These are phyloP conservation scores for Allium sativum DNA, from an alignment of 106 monocot genomes.

Conservation along the genomic window DNA sequence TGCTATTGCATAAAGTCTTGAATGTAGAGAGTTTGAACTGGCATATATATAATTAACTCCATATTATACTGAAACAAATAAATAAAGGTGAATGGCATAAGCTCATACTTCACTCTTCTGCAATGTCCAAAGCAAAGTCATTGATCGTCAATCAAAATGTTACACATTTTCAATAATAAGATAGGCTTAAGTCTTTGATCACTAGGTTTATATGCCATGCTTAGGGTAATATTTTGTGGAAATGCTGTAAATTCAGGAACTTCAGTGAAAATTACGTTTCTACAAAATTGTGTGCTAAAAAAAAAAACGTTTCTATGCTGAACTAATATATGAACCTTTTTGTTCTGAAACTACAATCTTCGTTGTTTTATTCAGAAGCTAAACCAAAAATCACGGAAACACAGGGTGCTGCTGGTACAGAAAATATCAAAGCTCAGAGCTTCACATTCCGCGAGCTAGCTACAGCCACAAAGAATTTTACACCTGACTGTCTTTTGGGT, in stretches of 20 bases:
- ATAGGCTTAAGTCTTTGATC: neutral
- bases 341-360: neutral
- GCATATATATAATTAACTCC: no score
- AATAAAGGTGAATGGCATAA: no score
- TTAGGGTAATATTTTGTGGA: no score
- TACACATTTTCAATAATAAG: no score
- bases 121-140: no score
- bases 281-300: neutral
- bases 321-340: neutral
- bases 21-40: no score
- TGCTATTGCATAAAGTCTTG: neutral
- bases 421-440: slow-evolving; percentile 4
- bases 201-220: no score
- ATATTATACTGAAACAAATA: no score
- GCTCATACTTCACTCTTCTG: no score
- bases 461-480: slow-evolving; percentile 14
- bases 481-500: slow-evolving; percentile 11
- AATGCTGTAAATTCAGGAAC: no score
- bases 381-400: neutral
- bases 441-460: slow-evolving; percentile 19
- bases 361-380: neutral
- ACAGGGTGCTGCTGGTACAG: neutral
- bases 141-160: no score
- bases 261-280: neutral
- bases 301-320: neutral